Evolutionary conservation across 2,329 filamentous ascomycete genomes (phyloP), one percentile per base, ranked within the genome.

Genomic region (Aspergillus sergii): DNA sequence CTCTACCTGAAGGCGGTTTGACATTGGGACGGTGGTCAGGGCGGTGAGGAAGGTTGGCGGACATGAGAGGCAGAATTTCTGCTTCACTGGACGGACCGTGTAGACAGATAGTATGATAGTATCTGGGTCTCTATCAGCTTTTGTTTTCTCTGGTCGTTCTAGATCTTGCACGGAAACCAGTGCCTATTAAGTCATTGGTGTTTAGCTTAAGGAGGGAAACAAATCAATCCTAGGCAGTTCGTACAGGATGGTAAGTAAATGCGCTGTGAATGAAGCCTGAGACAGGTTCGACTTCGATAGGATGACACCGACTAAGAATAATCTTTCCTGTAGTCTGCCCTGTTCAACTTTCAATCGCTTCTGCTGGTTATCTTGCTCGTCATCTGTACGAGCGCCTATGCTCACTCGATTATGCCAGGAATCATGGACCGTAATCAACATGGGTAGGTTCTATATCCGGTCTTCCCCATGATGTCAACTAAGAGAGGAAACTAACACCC

Each of bases 311-410:
- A 43, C 57, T 45, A 28, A 53, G 39, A 53, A 28, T 59, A 19
- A 46, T 55, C 26, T 19, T 8, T 28, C n/a, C 48, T 43, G 57
- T 74, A 97, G 95, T 91, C 95, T 64, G 95, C 95, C 60, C 90
- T 99, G 74, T 97, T 99, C 89, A 98, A 98, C 83, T 98, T 99
- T 84, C 93, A 97, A 80, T 96, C 93, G 63, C 91, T 98, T 71
- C 88, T 99, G 72, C 88, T 98, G 72, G 94, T 97, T 70, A 89
- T 99, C 73, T 89, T 99, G 58, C 90, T 99, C 71, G 88, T 96
- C 71, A 96, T 98, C 76, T 99, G 95, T 86, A 97, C 95, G 62
- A 94, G 92, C 79, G 89, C 95, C 66, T 98, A 99, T 81, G 87
- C 93, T 61, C 95, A 98, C 83, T 91, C 92, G 72, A 88, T 96